Conservation (phyloP, 306 rosid genomes). For the Dryas octopetala region DNA sequence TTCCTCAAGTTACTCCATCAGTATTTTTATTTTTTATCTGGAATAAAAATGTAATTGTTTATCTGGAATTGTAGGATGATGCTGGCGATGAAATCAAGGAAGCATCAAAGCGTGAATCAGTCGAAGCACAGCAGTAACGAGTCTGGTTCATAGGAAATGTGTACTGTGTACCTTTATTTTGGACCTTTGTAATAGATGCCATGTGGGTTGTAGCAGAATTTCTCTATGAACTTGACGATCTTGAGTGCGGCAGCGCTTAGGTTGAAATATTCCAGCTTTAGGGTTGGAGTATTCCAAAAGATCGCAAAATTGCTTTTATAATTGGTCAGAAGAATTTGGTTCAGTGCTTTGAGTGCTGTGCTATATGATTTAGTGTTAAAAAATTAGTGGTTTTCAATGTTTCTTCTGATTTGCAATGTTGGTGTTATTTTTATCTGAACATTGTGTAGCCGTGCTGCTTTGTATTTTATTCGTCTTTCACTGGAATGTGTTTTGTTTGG, state of each 20-base stretch:
- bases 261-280: constrained; percentile 37
- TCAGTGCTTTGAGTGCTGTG: constrained; percentile 38
- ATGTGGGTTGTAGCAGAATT: constrained; percentile 51
- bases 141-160: constrained; percentile 33
- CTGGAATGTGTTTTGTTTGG: too few relatives aligned
- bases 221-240: constrained; percentile 36
- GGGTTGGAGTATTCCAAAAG: constrained; percentile 39
- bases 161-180: constrained; percentile 39
- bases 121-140: constrained; percentile 51
- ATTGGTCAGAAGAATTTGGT: constrained; percentile 43
- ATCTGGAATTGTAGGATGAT: constrained; percentile 57
- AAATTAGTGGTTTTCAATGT: constrained; percentile 1
- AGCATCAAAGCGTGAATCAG: constrained; percentile 72
- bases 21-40: neutral
- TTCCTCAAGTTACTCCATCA: neutral
- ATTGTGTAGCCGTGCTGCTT: neutral
- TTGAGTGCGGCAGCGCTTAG: constrained; percentile 30
- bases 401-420: neutral
- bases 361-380: constrained; percentile 8
- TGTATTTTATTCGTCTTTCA: neutral
- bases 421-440: neutral
- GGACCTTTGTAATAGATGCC: constrained; percentile 43
- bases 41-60: constrained; percentile 2
- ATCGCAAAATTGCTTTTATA: constrained; percentile 41
- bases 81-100: constrained; percentile 95